Percentiles rank a stretch among this genome's conserved stretches.
Evolutionary conservation across 2,329 filamentous ascomycete species (phyloP).

Genomic region (Trichoderma oligosporum): DNA sequence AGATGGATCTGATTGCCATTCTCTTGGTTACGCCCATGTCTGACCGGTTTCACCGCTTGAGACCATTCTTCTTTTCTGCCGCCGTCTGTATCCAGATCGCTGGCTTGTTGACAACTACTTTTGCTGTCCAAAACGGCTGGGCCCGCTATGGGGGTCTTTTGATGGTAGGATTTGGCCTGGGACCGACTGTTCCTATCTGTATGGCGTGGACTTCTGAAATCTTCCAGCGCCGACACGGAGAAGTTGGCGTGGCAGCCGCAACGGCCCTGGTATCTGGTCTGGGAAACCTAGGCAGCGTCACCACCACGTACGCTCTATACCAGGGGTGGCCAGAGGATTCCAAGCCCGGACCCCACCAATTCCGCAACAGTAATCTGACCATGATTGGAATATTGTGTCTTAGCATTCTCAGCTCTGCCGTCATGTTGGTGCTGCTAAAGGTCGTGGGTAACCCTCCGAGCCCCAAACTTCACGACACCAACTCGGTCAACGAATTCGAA

Average conservation of each 20-base stretch:
- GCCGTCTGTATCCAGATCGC: constrained; percentile 76
- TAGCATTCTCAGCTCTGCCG: constrained; percentile 68
- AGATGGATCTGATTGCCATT: constrained; percentile 87
- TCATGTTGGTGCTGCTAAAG: constrained; percentile 65
- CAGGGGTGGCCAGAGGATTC: constrained; percentile 79
- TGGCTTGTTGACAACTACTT: constrained; percentile 74
- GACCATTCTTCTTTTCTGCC: constrained; percentile 75
- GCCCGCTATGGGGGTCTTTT: constrained; percentile 83
- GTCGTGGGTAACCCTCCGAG: constrained; percentile 53
- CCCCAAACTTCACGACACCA: constrained; percentile 40
- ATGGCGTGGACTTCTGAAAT: constrained; percentile 93
- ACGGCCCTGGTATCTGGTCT: constrained; percentile 81
- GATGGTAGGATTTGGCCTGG: constrained; percentile 84
- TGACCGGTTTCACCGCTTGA: constrained; percentile 77
- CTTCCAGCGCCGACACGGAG: constrained; percentile 83
- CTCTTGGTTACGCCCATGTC: constrained; percentile 79
- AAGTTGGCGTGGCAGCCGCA: constrained; percentile 84
- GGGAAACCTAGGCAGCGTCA: constrained; percentile 80
- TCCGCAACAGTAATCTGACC: constrained; percentile 76
- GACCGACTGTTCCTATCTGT: constrained; percentile 85
- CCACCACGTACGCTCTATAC: constrained; percentile 86
- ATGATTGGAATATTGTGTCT: constrained; percentile 82
- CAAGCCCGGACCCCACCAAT: constrained; percentile 63
- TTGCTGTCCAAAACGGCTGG: constrained; percentile 69
- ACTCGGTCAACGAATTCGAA: constrained; percentile 45